phyloP scores from a whole-genome alignment of 2,329 filamentous ascomycete genomes.

The Cryphonectria naterciae region DNA sequence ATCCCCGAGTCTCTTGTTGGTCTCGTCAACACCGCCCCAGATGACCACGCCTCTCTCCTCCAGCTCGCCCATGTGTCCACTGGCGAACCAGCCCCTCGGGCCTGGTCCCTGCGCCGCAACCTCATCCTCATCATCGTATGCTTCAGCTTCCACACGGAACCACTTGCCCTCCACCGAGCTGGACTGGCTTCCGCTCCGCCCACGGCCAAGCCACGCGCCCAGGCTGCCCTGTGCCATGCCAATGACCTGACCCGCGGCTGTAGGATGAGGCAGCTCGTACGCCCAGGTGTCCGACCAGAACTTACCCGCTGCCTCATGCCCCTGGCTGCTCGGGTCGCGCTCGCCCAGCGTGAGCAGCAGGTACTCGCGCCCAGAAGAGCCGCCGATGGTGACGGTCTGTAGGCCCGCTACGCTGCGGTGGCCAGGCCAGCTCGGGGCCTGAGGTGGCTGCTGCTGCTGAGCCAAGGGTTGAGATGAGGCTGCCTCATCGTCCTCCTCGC shows the following conservation, averaged over 20 bases:
- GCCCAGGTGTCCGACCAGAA: slow-evolving; percentile 67
- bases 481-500: slow-evolving; percentile 39
- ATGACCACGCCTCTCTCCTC: slow-evolving; percentile 63
- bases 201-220: slow-evolving; percentile 40
- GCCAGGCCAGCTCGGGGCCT: slow-evolving; percentile 50
- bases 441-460: neutral
- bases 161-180: slow-evolving; percentile 63
- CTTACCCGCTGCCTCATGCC: slow-evolving; percentile 55
- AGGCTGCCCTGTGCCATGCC: slow-evolving; percentile 59
- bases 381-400: slow-evolving; percentile 58
- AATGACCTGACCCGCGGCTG: slow-evolving; percentile 58
- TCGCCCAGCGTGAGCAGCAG: slow-evolving; percentile 67
- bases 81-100: slow-evolving; percentile 61
- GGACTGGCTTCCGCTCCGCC: slow-evolving; percentile 21
- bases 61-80: slow-evolving; percentile 59
- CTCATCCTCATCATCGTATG: slow-evolving; percentile 57
- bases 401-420: slow-evolving; percentile 58
- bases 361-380: slow-evolving; percentile 59
- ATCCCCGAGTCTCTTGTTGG: slow-evolving; percentile 58
- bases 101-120: slow-evolving; percentile 51
- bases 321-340: slow-evolving; percentile 50
- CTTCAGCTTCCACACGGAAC: slow-evolving; percentile 51
- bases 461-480: slow-evolving; percentile 28
- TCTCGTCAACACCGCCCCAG: slow-evolving; percentile 61
- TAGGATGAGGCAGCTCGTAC: slow-evolving; percentile 62